Evolutionary conservation across 139 green algal species (phyloP), one percentile per base, ranked within the genome.

Genomic region (Chlorella sp.): DNA sequence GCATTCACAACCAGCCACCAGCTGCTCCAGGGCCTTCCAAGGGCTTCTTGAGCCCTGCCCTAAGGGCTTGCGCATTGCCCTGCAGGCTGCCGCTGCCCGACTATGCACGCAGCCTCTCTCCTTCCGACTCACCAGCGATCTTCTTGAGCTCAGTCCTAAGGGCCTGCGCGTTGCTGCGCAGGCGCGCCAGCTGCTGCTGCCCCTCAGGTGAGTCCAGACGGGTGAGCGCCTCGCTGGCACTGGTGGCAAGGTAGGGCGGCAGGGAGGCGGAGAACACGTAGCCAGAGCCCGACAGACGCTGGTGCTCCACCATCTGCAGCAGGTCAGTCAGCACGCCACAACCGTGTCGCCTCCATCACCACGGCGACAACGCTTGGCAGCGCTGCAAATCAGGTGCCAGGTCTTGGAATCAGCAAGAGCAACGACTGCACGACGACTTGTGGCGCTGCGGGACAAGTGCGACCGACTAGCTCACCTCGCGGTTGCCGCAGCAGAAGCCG

Each of bases 241-340:
- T 80, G 0, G 77, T 86, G 4, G 96, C 95, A 59, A 98, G 81
- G 82, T 93, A 98, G 59, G 96, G 95, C 29, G 96, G 96, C 78
- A 98, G 87, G 5, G 91, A 94, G 5, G 96, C 96, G 2, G 84
- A 94, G 87, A 98, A 99, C 79, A 89, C 94, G 87, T 99, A 99
- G 62, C 96, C 96, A 31, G 80, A 75, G 32, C 92, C 89, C 5
- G 73, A 85, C 20, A 97, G 86, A 49, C 92, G 89, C 80, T 97
- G 93, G 80, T 98, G 95, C 74, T 97, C 95, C 30, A 96, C 90
- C 5, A 97, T 91, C 75, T 93, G 83, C 31, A 31, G 2, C 31
- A 24, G 30, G 23, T 70, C 17, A 27, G 30, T n/a, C 63, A n/a
- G n/a, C n/a, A n/a, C n/a, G n/a, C n/a, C n/a, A n/a, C n/a, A n/a